Evolutionary conservation across 2,329 filamentous ascomycete genomes (phyloP), one percentile per base, ranked within the genome.

Genomic region (Daldinia sp.): DNA sequence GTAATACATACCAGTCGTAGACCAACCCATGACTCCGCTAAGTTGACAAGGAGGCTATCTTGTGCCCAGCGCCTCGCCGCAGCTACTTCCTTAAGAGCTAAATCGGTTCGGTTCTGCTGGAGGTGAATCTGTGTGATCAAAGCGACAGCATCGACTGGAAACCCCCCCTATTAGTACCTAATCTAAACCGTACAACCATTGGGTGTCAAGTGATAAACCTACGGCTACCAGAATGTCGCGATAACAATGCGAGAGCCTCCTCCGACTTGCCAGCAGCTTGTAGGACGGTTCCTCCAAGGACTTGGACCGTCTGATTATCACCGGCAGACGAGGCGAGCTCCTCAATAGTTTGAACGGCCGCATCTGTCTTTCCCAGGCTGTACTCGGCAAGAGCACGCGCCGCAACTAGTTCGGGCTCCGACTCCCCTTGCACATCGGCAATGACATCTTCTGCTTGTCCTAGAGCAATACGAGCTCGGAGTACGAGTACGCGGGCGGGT

Each of bases 21-120:
- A 30, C 94, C 94, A 71, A 97, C 92, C 96, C 95, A 99, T 6
- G 93, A 93, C 82, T 99, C 96, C 6, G 94, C 94, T 72, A 99
- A 82, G 81, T 99, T 98, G 72, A 98, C 93, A 56, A 98, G 85
- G 42, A 98, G 83, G 74, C 92, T 97, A 79, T 98, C 96, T 81
- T 99, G 95, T 6, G 95, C 96, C 93, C 95, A 98, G 81, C 93
- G 89, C 79, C 94, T 89, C 39, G 96, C 96, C 39, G 92, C 89
- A 58, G 90, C 85, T 41, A 97, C 94, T 82, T 98, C 95, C 81
- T 97, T 97, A 12, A 94, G 76, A 1, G 96, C 96, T 55, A 98
- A 88, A 79, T 98, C 95, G 75, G 91, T 91, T 74, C 95, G 89
- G 84, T 98, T 98, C 79, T 97, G 93, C 74, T 93, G 88, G 9